These are phyloP conservation scores for Dactylorhiza incarnata DNA, from an alignment of 106 monocot genomes.

Conservation along the genomic window DNA sequence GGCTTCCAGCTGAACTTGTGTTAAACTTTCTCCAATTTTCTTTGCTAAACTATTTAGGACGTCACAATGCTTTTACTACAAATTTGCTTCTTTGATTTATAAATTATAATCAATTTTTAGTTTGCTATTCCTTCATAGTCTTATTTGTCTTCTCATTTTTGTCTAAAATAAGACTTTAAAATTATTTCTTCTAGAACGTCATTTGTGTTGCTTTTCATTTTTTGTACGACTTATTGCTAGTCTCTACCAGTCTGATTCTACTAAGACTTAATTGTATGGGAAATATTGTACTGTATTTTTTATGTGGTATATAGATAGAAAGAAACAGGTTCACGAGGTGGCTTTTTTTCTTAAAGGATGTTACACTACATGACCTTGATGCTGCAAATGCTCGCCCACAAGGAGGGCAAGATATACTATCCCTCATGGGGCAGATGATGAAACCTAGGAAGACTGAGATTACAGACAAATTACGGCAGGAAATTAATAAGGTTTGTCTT, in stretches of 20 bases:
- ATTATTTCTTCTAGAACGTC: background rate
- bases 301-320: background rate
- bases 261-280: background rate
- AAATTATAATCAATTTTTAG: background rate
- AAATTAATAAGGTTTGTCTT: constrained; percentile 84
- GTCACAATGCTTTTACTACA: background rate
- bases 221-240: background rate
- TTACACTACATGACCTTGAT: constrained; percentile 96
- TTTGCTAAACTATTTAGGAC: background rate
- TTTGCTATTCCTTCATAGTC: background rate
- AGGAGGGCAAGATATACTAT: constrained; percentile 98
- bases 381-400: constrained; percentile 99
- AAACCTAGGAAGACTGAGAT: constrained; percentile 97
- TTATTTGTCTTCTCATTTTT: background rate
- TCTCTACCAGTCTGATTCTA: background rate
- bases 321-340: background rate
- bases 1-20: too few species aligned
- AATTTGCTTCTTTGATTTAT: background rate
- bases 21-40: background rate
- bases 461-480: constrained; percentile 91
- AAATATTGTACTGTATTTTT: background rate
- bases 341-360: constrained; percentile 55
- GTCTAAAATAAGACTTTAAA: background rate
- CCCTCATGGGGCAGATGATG: constrained; percentile 99
- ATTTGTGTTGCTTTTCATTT: background rate